Conservation (phyloP, 345 rosid species). For the Excoecaria cochinchinensis region DNA sequence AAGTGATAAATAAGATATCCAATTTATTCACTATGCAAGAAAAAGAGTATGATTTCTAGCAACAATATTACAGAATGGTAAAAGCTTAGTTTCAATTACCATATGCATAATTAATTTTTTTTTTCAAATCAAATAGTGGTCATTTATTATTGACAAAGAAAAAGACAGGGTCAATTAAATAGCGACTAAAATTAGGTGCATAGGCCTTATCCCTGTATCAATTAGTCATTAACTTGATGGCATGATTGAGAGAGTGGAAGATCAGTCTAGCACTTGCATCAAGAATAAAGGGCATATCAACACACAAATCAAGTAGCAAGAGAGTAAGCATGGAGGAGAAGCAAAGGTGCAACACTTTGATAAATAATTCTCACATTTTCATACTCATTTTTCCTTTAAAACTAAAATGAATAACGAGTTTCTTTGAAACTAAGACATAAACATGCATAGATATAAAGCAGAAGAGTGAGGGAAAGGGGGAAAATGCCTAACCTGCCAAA, state of each 20-base stretch:
- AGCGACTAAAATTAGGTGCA: not conserved
- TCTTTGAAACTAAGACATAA: not conserved
- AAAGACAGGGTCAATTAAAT: not conserved
- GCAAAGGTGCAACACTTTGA: not conserved
- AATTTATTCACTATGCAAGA: not conserved
- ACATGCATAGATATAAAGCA: not conserved
- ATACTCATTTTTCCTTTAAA: not conserved
- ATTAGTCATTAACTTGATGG: not conserved
- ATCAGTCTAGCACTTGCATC: not conserved
- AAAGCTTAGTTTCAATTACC: not conserved
- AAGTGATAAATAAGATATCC: not conserved
- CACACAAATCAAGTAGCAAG: not conserved
- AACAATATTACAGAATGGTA: not conserved
- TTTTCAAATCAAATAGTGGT: not conserved
- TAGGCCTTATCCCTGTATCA: not conserved
- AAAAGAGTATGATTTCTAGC: not conserved
- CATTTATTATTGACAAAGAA: not conserved
- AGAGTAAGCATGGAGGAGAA: not conserved
- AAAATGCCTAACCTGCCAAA: constrained; percentile 73
- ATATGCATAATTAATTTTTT: not conserved
- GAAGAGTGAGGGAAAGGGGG: not conserved
- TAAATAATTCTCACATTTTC: not conserved
- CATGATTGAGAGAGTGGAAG: not conserved
- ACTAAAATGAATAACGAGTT: not conserved
- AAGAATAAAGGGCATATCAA: not conserved